Base-by-base conservation (phyloP, 805 yeast genomes). In the Candida easanensis region DNA sequence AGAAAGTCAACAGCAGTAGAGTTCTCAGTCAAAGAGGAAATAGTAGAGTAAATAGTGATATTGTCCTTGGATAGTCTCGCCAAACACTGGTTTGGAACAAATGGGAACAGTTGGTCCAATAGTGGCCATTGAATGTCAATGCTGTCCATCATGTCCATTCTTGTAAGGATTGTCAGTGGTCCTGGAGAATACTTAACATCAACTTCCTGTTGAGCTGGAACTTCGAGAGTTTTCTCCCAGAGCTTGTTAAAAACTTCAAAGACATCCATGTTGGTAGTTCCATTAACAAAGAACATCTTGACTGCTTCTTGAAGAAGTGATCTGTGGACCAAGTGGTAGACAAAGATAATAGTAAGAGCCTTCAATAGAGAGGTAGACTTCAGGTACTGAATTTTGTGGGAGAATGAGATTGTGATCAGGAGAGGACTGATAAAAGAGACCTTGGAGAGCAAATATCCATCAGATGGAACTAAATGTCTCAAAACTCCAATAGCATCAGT, bases 351-450 rank as follows among this genome's bases (percentile, higher is more conserved):
- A 3, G 48, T 16, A 8, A 58, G 41, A 3, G 50, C 31, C 22
- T 52, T 58, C 32, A 51, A 38, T 23, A 57, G 38, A 11, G 36
- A 28, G 11, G 45, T 18, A 11, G 44, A 45, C 23, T 34, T 37
- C 5, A 39, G n/a, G 34, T 48, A 35, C 25, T 51, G 51, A 18
- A 54, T 16, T 27, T 48, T 53, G 43, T 35, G 51, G 1, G 60
- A 34, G 26, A 56, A 51, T 2, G 62, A 58, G 22, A 56, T 51
- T 0, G 53, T 41, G 19, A 57, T 52, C 15, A 58, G 33, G 11
- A 58, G 36, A 6, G 61, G 61, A 27, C 52, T 49, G 27, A 58
- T 46, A 17, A 58, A 46, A 0, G 58, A 54, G 13, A 43, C 41
- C 13, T 26, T 41, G 5, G 43, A 31, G 19, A 57, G 36, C 11